Percentiles rank a stretch among this genome's conserved stretches.
Conservation (phyloP, 495 filamentous ascomycete species). For the Penicillium atrosanguineum region DNA sequence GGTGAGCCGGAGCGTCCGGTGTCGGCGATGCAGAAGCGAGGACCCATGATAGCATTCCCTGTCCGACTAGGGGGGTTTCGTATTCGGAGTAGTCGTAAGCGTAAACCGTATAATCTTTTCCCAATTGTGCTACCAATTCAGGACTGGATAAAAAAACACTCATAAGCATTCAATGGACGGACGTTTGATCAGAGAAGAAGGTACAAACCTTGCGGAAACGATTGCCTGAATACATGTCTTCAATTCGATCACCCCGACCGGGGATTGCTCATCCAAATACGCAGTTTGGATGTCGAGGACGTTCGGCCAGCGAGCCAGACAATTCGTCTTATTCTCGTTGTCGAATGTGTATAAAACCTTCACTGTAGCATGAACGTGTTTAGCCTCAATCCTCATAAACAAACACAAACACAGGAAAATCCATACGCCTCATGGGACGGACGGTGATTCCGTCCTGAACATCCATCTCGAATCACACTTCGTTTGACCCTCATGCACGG, state of each 20-base stretch:
- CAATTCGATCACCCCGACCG: slow-evolving; percentile 87
- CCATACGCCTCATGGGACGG: slow-evolving; percentile 55
- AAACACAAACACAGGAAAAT: not conserved
- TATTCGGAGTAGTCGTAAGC: slow-evolving; percentile 96
- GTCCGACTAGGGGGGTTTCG: slow-evolving; percentile 88
- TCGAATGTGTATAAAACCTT: slow-evolving; percentile 98
- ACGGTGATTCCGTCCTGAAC: slow-evolving; percentile 52
- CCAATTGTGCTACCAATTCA: slow-evolving; percentile 78
- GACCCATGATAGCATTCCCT: slow-evolving; percentile 91
- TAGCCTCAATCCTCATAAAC: slow-evolving; percentile 9
- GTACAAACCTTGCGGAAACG: slow-evolving; percentile 60
- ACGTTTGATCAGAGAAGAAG: not conserved
- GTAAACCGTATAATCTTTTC: slow-evolving; percentile 93
- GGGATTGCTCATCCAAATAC: slow-evolving; percentile 68
- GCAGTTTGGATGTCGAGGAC: slow-evolving; percentile 77
- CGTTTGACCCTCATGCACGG: slow-evolving; percentile 31
- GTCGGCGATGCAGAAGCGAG: slow-evolving; percentile 61
- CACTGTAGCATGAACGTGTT: slow-evolving; percentile 38
- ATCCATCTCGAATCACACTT: slow-evolving; percentile 42
- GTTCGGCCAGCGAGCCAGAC: slow-evolving; percentile 85
- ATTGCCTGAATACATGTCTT: slow-evolving; percentile 89
- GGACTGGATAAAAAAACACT: slow-evolving; percentile 58
- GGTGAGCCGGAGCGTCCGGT: slow-evolving; percentile 52
- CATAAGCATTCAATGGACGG: slow-evolving; percentile 16
- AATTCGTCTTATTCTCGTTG: slow-evolving; percentile 82